A percentile compares a stretch with the other conserved stretches of the same genome.
Evolutionary conservation across 257 asterid species (phyloP).

Genomic region (Solanum arcanum): DNA sequence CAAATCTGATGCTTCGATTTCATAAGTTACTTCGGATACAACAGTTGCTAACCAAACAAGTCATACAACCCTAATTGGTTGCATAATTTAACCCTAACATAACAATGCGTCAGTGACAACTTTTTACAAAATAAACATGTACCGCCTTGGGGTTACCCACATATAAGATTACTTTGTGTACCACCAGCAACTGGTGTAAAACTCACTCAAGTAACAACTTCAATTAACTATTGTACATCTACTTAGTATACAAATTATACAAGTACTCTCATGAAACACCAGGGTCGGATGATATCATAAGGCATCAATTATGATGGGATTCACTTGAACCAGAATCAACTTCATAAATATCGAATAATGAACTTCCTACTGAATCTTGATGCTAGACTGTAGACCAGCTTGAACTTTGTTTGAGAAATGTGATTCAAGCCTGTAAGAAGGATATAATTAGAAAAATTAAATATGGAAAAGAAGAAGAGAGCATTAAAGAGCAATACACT

Average conservation of each 20-base stretch:
- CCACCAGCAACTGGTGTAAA: neutral
- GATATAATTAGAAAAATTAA: neutral
- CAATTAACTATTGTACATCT: neutral
- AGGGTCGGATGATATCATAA: neutral
- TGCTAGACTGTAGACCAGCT: constrained; percentile 65
- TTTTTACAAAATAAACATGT: neutral
- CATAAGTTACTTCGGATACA: neutral
- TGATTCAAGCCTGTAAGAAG: constrained; percentile 55
- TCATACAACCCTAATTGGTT: neutral
- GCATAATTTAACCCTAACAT: neutral
- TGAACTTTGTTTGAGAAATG: constrained; percentile 65
- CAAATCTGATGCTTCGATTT: neutral
- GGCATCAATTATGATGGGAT: neutral
- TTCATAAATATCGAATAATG: neutral
- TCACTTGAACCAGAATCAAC: neutral
- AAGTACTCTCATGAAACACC: neutral
- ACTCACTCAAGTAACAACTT: neutral
- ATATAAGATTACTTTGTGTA: neutral
- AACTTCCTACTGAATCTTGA: constrained; percentile 41
- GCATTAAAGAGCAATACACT: neutral
- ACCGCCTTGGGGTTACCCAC: neutral
- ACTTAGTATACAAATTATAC: neutral
- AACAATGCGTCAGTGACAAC: neutral
- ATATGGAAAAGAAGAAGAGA: neutral
- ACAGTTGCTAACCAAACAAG: neutral